Evolutionary conservation across 768 basidiomycete genomes (phyloP).

Genomic region (Hygrocybe punicea): DNA sequence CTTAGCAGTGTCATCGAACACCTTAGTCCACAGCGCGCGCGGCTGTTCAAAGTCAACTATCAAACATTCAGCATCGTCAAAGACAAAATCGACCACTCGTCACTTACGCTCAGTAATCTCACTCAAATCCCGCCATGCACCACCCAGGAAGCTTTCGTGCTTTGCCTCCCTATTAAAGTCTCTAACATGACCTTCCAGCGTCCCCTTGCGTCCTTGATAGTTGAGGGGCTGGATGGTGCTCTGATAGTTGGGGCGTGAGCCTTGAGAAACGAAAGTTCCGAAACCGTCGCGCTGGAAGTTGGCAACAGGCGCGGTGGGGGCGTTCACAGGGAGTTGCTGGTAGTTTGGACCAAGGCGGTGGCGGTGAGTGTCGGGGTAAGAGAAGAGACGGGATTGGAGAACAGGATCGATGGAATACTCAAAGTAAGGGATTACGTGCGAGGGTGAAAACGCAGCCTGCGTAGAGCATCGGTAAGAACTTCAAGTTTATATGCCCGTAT

Average conservation of each 20-base stretch:
- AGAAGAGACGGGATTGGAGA: conserved; percentile 91
- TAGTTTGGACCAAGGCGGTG: conserved; percentile 81
- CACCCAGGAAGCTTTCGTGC: conserved; percentile 76
- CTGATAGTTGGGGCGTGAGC: conserved; percentile 83
- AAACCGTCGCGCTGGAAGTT: conserved; percentile 93
- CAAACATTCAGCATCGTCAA: neutral
- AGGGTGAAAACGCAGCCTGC: conserved; percentile 80
- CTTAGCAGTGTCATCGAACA: conserved; percentile 60
- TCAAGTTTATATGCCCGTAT: conserved; percentile 21
- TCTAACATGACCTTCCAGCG: conserved; percentile 40
- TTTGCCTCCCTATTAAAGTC: conserved; percentile 40
- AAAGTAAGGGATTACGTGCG: conserved; percentile 82
- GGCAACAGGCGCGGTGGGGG: conserved; percentile 63
- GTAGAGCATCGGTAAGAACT: conserved; percentile 18
- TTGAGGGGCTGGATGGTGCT: conserved; percentile 68
- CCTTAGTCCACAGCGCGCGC: conserved; percentile 61
- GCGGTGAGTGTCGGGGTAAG: conserved; percentile 87
- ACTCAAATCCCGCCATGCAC: conserved; percentile 63
- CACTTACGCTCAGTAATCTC: conserved; percentile 77
- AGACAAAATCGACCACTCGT: neutral
- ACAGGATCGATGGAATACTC: conserved; percentile 92
- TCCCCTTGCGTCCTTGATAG: conserved; percentile 52
- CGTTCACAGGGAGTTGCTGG: conserved; percentile 85
- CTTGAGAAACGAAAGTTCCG: conserved; percentile 71
- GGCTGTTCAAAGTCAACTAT: conserved; percentile 85